Evolutionary conservation across 805 yeast species (phyloP).

Genomic region (Candida takata): DNA sequence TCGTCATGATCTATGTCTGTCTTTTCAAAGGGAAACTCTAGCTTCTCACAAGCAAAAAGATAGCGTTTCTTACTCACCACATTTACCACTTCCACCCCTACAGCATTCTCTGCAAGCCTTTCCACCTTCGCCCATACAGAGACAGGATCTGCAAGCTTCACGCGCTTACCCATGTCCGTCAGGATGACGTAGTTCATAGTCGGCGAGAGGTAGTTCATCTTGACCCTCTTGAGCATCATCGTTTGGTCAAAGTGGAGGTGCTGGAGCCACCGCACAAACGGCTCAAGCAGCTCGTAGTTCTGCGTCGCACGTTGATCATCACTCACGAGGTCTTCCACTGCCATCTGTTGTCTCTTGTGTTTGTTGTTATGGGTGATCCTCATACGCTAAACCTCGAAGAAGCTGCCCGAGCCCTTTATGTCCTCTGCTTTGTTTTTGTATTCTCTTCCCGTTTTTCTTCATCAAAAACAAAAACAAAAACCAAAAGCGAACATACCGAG

Average conservation of each 20-base stretch:
- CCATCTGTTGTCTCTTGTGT: too few species aligned
- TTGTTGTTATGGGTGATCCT: too few species aligned
- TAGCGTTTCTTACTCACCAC: neutral
- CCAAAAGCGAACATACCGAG: too few species aligned
- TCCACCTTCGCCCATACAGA: conserved; percentile 6
- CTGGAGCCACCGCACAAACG: conserved; percentile 8
- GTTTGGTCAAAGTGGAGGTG: neutral
- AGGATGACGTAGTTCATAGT: conserved; percentile 3
- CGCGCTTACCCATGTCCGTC: conserved; percentile 4
- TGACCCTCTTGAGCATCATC: neutral
- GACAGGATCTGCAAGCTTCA: conserved; percentile 2
- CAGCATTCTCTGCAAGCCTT: neutral
- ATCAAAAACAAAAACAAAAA: too few species aligned
- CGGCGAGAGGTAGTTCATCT: conserved; percentile 1
- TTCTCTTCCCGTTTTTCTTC: too few species aligned
- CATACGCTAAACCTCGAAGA: too few species aligned
- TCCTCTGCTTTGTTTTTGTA: too few species aligned
- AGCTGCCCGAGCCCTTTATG: too few species aligned
- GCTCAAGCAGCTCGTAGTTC: conserved; percentile 2
- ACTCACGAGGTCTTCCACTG: too few species aligned
- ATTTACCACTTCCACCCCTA: conserved; percentile 8
- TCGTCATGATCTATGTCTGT: neutral
- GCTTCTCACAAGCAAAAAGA: neutral
- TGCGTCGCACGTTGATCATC: neutral
- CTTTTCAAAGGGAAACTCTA: neutral